phyloP scores from a whole-genome alignment of 768 basidiomycete genomes.

The Pisolithus marmoratus region DNA sequence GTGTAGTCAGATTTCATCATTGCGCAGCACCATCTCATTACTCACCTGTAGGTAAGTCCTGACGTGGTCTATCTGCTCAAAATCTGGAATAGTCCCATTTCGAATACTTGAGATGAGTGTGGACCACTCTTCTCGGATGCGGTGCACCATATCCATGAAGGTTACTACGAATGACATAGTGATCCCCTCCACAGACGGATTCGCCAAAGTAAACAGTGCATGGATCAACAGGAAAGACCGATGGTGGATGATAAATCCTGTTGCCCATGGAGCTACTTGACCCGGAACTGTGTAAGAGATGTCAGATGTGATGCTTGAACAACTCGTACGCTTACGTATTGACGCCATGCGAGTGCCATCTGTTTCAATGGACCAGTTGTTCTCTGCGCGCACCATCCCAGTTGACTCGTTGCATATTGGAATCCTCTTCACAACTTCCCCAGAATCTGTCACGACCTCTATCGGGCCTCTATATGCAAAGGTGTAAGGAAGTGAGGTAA shows the following conservation, averaged over 20 bases:
- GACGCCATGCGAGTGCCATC: no score
- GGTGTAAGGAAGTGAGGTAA: background rate
- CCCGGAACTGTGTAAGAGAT: no score
- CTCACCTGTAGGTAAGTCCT: background rate
- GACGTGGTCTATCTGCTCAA: background rate
- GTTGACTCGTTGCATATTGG: no score
- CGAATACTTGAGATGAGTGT: background rate
- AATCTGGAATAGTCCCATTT: slow-evolving; percentile 3
- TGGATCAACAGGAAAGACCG: slow-evolving; percentile 5
- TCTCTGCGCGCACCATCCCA: no score
- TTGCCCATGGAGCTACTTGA: no score
- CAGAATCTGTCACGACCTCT: background rate
- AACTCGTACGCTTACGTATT: no score
- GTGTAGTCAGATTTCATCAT: background rate
- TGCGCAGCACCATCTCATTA: background rate
- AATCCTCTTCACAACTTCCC: background rate
- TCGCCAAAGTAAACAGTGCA: slow-evolving; percentile 4
- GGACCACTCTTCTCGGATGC: slow-evolving; percentile 4
- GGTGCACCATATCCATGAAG: slow-evolving; percentile 1
- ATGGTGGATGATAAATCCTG: slow-evolving; percentile 1
- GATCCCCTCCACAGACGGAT: background rate
- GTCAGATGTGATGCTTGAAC: no score
- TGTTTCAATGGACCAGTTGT: no score
- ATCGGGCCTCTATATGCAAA: background rate
- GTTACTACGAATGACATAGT: background rate